These are phyloP conservation scores for Clathrus columnatus DNA, from an alignment of 768 basidiomycete genomes.

Conservation along the genomic window DNA sequence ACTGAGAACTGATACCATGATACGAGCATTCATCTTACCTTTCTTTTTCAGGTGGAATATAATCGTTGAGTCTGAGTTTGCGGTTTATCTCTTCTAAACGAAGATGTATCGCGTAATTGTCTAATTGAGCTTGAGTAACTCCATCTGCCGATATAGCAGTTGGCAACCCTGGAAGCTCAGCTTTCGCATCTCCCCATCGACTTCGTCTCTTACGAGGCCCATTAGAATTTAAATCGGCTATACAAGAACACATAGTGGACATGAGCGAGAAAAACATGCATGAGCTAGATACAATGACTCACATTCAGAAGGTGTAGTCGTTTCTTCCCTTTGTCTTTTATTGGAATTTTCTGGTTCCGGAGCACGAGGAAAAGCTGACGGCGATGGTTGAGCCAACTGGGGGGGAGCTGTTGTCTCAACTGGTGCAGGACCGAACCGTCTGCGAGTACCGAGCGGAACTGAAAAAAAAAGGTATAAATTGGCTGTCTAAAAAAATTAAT, in stretches of 20 bases:
- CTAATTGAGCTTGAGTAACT: slow-evolving; percentile 91
- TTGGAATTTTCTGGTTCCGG: slow-evolving; percentile 46
- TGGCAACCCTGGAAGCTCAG: slow-evolving; percentile 86
- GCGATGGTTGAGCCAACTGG: slow-evolving; percentile 80
- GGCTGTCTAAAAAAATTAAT: slow-evolving; percentile 6
- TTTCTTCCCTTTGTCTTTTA: slow-evolving; percentile 62
- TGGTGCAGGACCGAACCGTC: slow-evolving; percentile 86
- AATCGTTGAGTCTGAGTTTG: slow-evolving; percentile 88
- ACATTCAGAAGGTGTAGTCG: slow-evolving; percentile 60
- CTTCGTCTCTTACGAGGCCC: slow-evolving; percentile 91
- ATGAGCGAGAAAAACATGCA: neutral
- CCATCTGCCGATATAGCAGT: slow-evolving; percentile 90
- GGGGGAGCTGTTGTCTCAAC: slow-evolving; percentile 75
- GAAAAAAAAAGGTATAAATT: slow-evolving; percentile 17
- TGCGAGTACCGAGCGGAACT: slow-evolving; percentile 80
- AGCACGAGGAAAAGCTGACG: slow-evolving; percentile 74
- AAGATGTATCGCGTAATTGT: slow-evolving; percentile 95
- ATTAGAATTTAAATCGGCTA: slow-evolving; percentile 44
- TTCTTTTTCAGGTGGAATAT: slow-evolving; percentile 91
- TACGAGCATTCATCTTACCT: too few species aligned
- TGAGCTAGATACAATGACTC: slow-evolving; percentile 33
- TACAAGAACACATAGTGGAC: neutral
- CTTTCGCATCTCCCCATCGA: slow-evolving; percentile 93
- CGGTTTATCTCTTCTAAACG: slow-evolving; percentile 96
- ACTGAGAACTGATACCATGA: neutral